Evolutionary conservation across 305 asterid genomes (phyloP), one percentile per base, ranked within the genome.

Genomic region (Solanum hybrid): DNA sequence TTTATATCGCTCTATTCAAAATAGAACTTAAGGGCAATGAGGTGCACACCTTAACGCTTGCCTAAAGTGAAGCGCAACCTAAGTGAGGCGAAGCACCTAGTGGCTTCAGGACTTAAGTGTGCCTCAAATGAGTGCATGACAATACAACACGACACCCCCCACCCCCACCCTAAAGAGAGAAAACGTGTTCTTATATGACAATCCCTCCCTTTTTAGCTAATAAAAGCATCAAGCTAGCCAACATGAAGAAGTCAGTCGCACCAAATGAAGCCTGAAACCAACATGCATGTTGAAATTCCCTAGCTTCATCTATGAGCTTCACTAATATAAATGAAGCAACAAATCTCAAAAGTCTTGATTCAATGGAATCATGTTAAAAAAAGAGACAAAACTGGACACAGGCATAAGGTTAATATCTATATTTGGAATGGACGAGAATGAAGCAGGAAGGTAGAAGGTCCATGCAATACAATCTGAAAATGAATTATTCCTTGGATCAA

Each of bases 381-480:
- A 37, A 79, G 56, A 79, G 6, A 79, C n/a, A 35, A 78, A 78
- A 79, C 9, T 16, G 82, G 27, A 79, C 85, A 36, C 31, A 79
- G 24, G 85, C 56, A 79, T 22, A 36, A 79, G 7, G 56, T 36
- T 79, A 79, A 22, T 22, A 79, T 36, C 31, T 36, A 79, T 79
- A 36, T 22, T 79, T 79, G 26, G 56, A n/a, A 79, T n/a, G 85
- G 20, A 79, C 7, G 10, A 36, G 31, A 79, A 79, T 79, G 56
- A 79, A 79, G 85, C 85, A 35, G 85, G 85, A 36, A 79, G 84
- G 85, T 36, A 79, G 32, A 79, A 79, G 85, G 85, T 79, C 85
- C 85, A 11, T 79, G 31, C 40, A 16, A 79, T 79, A 22, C 56
- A 79, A 79, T 79, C 85, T n/a, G 85, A 36, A 79, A 79, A 36